phyloP scores from a whole-genome alignment of 2,329 filamentous ascomycete genomes.

The Exophiala sp. region DNA sequence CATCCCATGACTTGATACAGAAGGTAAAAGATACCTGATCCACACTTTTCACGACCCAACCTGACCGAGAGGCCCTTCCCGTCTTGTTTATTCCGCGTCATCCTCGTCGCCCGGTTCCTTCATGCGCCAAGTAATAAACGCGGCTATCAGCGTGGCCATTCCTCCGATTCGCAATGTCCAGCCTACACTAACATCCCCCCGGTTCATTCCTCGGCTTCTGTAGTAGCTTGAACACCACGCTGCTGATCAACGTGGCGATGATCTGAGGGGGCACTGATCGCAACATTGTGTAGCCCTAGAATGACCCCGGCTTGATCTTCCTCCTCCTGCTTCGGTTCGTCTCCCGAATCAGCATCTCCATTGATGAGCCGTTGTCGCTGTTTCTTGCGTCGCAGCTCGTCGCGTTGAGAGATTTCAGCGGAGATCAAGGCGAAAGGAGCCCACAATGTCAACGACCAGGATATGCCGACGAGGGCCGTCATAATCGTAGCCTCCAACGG shows the following conservation, averaged over 20 bases:
- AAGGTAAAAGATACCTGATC: no score
- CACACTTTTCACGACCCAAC: no score
- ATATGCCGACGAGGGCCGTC: conserved; percentile 76
- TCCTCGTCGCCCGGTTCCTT: conserved; percentile 21
- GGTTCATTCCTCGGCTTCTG: conserved; percentile 82
- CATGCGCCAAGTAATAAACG: conserved; percentile 40
- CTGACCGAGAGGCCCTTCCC: no score
- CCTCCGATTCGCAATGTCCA: conserved; percentile 84
- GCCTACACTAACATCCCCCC: conserved; percentile 78
- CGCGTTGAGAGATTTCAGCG: conserved; percentile 78
- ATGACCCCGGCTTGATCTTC: conserved; percentile 81
- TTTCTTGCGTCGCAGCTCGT: conserved; percentile 53
- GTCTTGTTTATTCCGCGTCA: conserved; percentile 7
- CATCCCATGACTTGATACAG: no score
- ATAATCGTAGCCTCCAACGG: conserved; percentile 68
- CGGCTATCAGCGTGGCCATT: conserved; percentile 68
- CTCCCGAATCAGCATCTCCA: conserved; percentile 29
- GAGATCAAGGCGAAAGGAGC: conserved; percentile 93
- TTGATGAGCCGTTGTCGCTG: conserved; percentile 33
- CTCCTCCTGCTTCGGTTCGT: conserved; percentile 37
- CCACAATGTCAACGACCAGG: conserved; percentile 91
- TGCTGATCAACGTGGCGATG: conserved; percentile 77
- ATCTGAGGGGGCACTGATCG: conserved; percentile 88
- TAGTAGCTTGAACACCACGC: conserved; percentile 72
- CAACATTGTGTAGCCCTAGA: conserved; percentile 91